These are phyloP conservation scores for Gossypioides kirkii DNA, from an alignment of 345 rosid species.

Conservation along the genomic window DNA sequence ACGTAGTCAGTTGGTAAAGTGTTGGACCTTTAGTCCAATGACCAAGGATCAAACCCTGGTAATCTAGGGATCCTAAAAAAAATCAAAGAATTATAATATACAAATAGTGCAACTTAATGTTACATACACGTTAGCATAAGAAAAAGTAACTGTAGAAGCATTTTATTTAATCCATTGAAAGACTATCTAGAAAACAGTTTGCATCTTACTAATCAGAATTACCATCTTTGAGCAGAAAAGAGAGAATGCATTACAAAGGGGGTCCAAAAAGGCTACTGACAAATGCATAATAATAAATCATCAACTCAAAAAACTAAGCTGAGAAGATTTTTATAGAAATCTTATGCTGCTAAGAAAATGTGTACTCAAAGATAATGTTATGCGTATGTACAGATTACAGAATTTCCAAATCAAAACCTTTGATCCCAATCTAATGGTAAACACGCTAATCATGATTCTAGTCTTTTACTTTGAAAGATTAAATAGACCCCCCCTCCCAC, in stretches of 20 bases:
- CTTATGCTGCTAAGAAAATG: not conserved
- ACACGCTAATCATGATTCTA: not conserved
- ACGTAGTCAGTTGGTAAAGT: not conserved
- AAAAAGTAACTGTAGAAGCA: not conserved
- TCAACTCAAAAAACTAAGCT: not conserved
- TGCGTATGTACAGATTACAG: not conserved
- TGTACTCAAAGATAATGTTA: not conserved
- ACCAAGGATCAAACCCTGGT: not conserved
- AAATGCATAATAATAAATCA: not conserved
- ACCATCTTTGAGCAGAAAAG: conserved; percentile 2
- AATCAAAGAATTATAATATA: not conserved
- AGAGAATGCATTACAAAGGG: not conserved
- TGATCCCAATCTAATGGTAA: not conserved
- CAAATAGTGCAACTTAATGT: not conserved
- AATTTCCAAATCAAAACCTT: not conserved
- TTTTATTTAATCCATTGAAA: not conserved
- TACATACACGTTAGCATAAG: not conserved
- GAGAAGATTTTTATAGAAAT: not conserved
- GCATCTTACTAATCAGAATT: not conserved
- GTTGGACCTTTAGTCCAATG: not conserved
- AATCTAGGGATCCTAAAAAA: not conserved
- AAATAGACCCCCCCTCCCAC: not conserved
- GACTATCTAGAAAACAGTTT: not conserved
- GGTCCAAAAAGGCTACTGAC: not conserved
- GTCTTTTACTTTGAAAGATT: conserved; percentile 4